Conservation (phyloP, 371 early-diverging fungal genomes). For the Lichtheimia corymbifera region DNA sequence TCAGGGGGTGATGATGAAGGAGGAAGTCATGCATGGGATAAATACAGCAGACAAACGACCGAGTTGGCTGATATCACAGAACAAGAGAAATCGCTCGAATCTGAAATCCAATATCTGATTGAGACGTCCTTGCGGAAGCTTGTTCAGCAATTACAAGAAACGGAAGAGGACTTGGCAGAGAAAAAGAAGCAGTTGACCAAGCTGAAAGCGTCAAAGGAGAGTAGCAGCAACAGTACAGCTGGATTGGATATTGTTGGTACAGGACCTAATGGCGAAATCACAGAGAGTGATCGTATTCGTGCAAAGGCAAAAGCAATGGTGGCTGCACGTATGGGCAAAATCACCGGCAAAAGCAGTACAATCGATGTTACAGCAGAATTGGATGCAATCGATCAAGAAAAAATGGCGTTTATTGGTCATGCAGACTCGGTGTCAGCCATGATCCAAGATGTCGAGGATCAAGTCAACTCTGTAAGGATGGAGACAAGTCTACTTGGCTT, state of each 20-base stretch:
- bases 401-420: constrained; percentile 48
- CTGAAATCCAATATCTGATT: constrained; percentile 49
- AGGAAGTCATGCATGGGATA: constrained; percentile 37
- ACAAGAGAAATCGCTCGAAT: constrained; percentile 53
- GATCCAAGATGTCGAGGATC: constrained; percentile 35
- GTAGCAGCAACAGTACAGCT: constrained; percentile 1
- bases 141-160: constrained; percentile 49
- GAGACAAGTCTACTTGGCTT: constrained; percentile 50
- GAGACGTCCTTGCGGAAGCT: constrained; percentile 41
- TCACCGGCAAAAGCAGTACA: constrained; percentile 37
- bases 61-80: constrained; percentile 55
- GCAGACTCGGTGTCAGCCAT: constrained; percentile 40
- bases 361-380: constrained; percentile 41
- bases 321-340: constrained; percentile 64
- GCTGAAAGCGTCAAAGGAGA: constrained; percentile 18
- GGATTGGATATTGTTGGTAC: constrained; percentile 53
- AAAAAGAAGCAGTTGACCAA: constrained; percentile 52
- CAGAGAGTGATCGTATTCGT: constrained; percentile 60
- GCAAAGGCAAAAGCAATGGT: constrained; percentile 64
- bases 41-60: constrained; percentile 38
- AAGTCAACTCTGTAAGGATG: constrained; percentile 37
- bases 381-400: constrained; percentile 51
- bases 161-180: constrained; percentile 53
- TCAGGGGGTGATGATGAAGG: constrained; percentile 32
- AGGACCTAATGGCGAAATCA: constrained; percentile 60